A percentile compares a stretch with the other conserved stretches of the same genome.
Conservation (phyloP, 2,329 filamentous ascomycete genomes). For the Sordariomycetes sp. region DNA sequence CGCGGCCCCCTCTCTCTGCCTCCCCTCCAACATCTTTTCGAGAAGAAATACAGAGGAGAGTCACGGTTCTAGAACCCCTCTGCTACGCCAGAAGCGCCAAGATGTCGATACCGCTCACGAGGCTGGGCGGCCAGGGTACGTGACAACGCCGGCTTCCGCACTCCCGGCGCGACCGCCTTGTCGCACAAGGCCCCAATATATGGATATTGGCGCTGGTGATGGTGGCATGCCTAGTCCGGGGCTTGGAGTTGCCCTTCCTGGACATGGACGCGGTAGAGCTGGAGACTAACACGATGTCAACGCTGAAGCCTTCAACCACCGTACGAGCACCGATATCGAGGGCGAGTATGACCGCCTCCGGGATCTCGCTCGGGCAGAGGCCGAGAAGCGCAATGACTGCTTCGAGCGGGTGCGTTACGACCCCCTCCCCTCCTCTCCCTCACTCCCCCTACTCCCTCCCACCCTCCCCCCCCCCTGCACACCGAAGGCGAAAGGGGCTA, state of each 20-base stretch:
- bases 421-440: not conserved
- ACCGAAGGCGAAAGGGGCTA: not conserved
- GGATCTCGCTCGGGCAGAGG: conserved; percentile 69
- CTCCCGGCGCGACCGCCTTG: not conserved
- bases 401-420: conserved; percentile 49
- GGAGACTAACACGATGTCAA: not conserved
- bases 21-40: not conserved
- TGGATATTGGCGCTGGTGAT: not conserved
- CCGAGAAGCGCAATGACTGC: conserved; percentile 62
- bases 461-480: not conserved
- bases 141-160: conserved; percentile 2
- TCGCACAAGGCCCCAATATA: not conserved
- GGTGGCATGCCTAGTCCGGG: not conserved
- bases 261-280: not conserved
- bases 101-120: conserved; percentile 28
- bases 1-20: not conserved
- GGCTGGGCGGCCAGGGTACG: conserved; percentile 31
- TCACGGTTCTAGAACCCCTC: not conserved
- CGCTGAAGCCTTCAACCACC: conserved; percentile 61
- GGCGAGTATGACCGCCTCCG: conserved; percentile 87
- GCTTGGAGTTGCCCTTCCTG: not conserved
- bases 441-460: not conserved
- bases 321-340: conserved; percentile 54
- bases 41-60: not conserved
- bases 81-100: not conserved